Evolutionary conservation across 2,329 filamentous ascomycete species (phyloP).

Genomic region (Colletotrichum caudatum): DNA sequence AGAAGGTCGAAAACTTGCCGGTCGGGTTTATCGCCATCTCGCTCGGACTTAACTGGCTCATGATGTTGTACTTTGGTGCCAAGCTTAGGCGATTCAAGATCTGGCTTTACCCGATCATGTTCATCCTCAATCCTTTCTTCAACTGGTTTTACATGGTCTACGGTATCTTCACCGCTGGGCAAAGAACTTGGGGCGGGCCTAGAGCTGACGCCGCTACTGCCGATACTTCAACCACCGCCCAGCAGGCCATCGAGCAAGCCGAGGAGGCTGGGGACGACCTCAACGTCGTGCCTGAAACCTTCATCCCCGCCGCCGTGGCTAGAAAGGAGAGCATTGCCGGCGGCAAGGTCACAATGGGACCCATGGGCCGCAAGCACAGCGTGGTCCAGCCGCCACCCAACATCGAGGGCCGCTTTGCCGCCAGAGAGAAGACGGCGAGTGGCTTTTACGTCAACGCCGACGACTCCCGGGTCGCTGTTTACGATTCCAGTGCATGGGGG

Average conservation of each 20-base stretch:
- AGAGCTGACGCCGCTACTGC: constrained; percentile 88
- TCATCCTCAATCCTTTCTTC: constrained; percentile 93
- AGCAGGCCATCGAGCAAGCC: constrained; percentile 86
- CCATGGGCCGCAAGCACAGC: constrained; percentile 63
- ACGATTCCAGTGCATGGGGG: constrained; percentile 28
- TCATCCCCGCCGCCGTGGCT: constrained; percentile 71
- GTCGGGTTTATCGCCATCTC: constrained; percentile 95
- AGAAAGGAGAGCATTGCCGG: constrained; percentile 52
- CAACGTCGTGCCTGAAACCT: constrained; percentile 89
- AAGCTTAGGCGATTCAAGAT: constrained; percentile 92
- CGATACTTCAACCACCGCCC: constrained; percentile 79
- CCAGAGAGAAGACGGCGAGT: constrained; percentile 74
- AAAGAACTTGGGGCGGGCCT: constrained; percentile 95
- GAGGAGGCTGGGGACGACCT: constrained; percentile 85
- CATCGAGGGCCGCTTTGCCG: constrained; percentile 83
- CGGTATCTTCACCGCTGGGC: constrained; percentile 92
- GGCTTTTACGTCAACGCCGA: constrained; percentile 78
- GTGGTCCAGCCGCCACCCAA: constrained; percentile 78
- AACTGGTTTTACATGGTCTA: constrained; percentile 99
- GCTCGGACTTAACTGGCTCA: constrained; percentile 89
- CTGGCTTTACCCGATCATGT: constrained; percentile 96
- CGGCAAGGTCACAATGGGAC: constrained; percentile 47
- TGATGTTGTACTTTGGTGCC: constrained; percentile 96
- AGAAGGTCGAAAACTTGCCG: constrained; percentile 81
- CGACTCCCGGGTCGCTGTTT: constrained; percentile 57